Evolutionary conservation across 2,329 filamentous ascomycete species (phyloP), one percentile per base, ranked within the genome.

Genomic region (Claviceps sp.): DNA sequence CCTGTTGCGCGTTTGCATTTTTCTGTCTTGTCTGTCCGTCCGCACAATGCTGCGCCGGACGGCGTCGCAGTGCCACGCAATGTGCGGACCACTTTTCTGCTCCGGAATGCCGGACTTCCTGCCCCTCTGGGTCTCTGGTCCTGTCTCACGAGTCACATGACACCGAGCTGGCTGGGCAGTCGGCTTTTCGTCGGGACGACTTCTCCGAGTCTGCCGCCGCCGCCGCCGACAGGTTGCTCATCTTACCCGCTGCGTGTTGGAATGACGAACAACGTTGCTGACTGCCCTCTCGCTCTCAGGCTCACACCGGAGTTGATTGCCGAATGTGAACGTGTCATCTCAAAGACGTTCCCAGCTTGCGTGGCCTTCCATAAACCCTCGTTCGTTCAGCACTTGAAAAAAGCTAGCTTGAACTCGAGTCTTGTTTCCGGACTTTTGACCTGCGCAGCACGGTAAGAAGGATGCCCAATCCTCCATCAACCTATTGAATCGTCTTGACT

Each of bases 361-460:
- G 76, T 81, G 43, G 78, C 77, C 60, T 81, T 81, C 62, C 78
- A 81, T 68, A 81, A 80, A 67, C 77, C 78, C 7, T 77, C 77
- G 2, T 81, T 81, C 63, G 63, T 81, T 37, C 76, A 79, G 64
- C 78, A 80, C 61, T 70, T 81, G 49, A 81, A 80, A 68, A 77
- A 70, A 58, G 72, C 69, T 22, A 70, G 72, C 2, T 70, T 81
- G 37, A 78, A 81, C 53, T 67, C 73, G 34, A 76, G 75, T 47
- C 75, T 81, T 57, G 71, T 79, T 52, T 78, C 79, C 55, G 78
- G 77, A 14, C 72, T 81, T 37, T 67, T 81, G 58, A 77, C 76
- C 47, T 77, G 72, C 47, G 78, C 76, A 54, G 75, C 78, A 55
- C 69, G 78, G 77, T 81, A 76, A 65, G 76, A 65, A 52, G 52